Evolutionary conservation across 768 basidiomycete genomes (phyloP).

Genomic region (Amanita brunnescens): DNA sequence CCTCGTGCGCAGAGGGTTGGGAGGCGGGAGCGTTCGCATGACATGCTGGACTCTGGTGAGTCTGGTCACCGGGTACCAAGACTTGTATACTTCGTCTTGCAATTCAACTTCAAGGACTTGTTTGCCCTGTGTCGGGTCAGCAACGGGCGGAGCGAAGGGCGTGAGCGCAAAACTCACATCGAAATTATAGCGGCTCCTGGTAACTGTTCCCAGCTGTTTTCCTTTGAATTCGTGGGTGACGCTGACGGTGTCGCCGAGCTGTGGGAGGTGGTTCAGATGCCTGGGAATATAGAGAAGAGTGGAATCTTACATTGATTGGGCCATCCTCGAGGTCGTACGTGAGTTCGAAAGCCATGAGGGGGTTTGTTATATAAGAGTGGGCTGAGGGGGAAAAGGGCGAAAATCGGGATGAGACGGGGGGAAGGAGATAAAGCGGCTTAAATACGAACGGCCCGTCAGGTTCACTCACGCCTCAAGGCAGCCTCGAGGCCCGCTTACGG

Average conservation of each 20-base stretch:
- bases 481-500: conserved; percentile 38
- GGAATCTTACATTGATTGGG: no score
- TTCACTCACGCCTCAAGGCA: conserved; percentile 34
- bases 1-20: conserved; percentile 29
- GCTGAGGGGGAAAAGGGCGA: neutral
- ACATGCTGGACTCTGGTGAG: conserved; percentile 74
- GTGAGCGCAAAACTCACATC: neutral
- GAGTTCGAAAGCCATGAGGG: neutral
- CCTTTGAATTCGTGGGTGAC: no score
- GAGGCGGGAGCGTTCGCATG: conserved; percentile 45
- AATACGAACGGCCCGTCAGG: conserved; percentile 9
- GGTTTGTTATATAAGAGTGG: no score
- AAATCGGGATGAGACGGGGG: neutral
- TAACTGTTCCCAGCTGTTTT: no score
- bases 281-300: neutral
- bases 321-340: conserved; percentile 7
- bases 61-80: conserved; percentile 57
- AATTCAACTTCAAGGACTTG: conserved; percentile 80
- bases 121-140: conserved; percentile 45
- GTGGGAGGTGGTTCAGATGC: no score
- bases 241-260: no score
- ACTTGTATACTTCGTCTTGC: conserved; percentile 61
- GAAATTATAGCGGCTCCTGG: no score
- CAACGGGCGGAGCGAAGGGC: neutral
- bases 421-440: neutral